Base-by-base conservation (phyloP, 306 rosid genomes). In the Cicer yamashitae region DNA sequence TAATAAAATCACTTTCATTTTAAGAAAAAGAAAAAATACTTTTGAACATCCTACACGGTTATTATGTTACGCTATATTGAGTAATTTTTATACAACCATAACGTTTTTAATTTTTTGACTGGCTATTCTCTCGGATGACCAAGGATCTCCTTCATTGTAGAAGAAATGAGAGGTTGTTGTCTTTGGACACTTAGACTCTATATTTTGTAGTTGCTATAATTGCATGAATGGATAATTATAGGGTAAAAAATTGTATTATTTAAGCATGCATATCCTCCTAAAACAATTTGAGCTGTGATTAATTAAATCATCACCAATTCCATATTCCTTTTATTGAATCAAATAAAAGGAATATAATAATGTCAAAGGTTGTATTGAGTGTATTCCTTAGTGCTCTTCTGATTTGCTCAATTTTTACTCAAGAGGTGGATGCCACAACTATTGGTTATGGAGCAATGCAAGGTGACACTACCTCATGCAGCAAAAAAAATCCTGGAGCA, bases 301-400 rank as follows among this genome's bases (percentile, higher is more conserved):
- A 1, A 20, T 20, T 20, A 20, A 20, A 20, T 20, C 2, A 20
- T 20, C 22, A 20, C 22, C 1, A 20, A 20, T 1, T 1, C 2
- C 22, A 20, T 20, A 20, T 20, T 20, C 22, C 22, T 20, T 20
- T 20, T 20, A 20, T 20, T 20, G 22, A 20, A 20, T 20, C 22
- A 20, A 20, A 20, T 20, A 20, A 20, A 20, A 20, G 22, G 22
- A 20, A 20, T 20, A 20, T 81, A 68, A 39, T 45, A 63, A 63
- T 70, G 70, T 3, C 64, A 56, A 70, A 65, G 18, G 44, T 14
- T 44, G 4, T 45, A 2, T 53, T 76, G 57, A 61, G 10, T 44
- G 0, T 45, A 6, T 61, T 81, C 7, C 41, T 81, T 0, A 2
- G 75, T 46, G 70, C 51, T 7, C 34, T 77, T 12, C 0, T 40